Percentiles rank a stretch among this genome's conserved stretches.
These are phyloP conservation scores for Eutypa lata DNA, from an alignment of 2,329 filamentous ascomycete species.

Conservation along the genomic window DNA sequence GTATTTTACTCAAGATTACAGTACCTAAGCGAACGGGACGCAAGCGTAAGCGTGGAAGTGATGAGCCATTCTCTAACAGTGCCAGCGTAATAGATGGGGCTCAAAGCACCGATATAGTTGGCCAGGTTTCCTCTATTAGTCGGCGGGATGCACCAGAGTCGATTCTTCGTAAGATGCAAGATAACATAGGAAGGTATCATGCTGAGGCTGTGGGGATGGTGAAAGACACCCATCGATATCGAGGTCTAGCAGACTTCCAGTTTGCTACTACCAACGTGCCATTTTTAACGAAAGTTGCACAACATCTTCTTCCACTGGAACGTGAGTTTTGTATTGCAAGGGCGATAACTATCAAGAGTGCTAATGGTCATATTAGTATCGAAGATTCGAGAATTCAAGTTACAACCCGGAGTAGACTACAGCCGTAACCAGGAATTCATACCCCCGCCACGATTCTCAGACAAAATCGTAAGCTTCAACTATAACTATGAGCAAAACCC, in stretches of 20 bases:
- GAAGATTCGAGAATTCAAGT: constrained; percentile 59
- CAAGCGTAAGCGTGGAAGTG: constrained; percentile 76
- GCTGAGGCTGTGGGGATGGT: constrained; percentile 71
- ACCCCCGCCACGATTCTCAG: constrained; percentile 75
- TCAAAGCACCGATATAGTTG: constrained; percentile 9
- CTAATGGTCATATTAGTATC: constrained; percentile 37
- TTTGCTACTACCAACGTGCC: constrained; percentile 66
- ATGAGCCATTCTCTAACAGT: constrained; percentile 59
- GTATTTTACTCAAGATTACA: constrained; percentile 81
- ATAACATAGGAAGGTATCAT: constrained; percentile 65
- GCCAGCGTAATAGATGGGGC: constrained; percentile 28
- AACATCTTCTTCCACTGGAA: constrained; percentile 68
- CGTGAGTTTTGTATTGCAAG: constrained; percentile 41
- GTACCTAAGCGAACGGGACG: constrained; percentile 84
- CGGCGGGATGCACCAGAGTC: constrained; percentile 51
- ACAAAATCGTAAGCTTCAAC: constrained; percentile 70
- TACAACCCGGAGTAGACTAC: constrained; percentile 60
- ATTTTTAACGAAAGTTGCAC: constrained; percentile 68
- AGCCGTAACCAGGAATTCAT: constrained; percentile 66
- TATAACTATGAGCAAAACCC: constrained; percentile 85
- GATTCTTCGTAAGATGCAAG: constrained; percentile 62
- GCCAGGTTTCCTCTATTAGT: constrained; percentile 39
- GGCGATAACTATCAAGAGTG: constrained; percentile 1
- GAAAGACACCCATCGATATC: constrained; percentile 80
- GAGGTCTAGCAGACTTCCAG: constrained; percentile 82